Base-by-base conservation (phyloP, 495 filamentous ascomycete species). In the Penicillium arizonense region DNA sequence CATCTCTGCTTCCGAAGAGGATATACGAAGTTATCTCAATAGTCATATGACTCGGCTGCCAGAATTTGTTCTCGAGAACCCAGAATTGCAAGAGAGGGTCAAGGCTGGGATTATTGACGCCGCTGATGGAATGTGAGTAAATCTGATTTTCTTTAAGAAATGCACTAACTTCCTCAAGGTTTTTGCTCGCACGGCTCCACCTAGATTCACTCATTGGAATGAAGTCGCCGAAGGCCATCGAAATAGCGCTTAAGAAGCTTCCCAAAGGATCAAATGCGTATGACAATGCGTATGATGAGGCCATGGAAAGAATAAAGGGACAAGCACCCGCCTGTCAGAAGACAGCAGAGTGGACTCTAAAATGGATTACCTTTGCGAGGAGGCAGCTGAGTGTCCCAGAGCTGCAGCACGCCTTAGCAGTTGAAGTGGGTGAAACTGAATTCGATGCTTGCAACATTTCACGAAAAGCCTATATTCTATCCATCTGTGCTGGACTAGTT, bases 401-500 rank as follows among this genome's bases (percentile, higher is more conserved):
- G 53, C 61, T 84, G 3, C 68, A 69, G 24, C 66, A 80, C 63
- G 79, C 79, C 0, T 59, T 82, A 24, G 74, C 73, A 5, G 64
- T 79, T 0, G 59, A 75, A 36, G 3, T 34, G 0, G 64, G 50
- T 8, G 44, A 50, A 3, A 1, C 38, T 0, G 52, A 65, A 0
- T 55, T 84, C 5, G 71, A 81, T 33, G 14, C 58, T 14, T 69
- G 75, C 1, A 67, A 72, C 26, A 12, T 82, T 1, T 44, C 67
- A 2, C 46, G 70, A 1, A 44, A 72, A 8, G 64, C 74, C 21
- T 53, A 73, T 16, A 52, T 83, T 9, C 43, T 74, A 4, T 76
- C 75, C 2, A 67, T 76, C 5, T 85, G 81, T 56, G 74, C 72
- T 41, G 81, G 82, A 1, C 59, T 87, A 10, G 72, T 83, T 3